Conservation (phyloP, 1,284 basidiomycete species). For the Apiotrichum mycotoxinovorans region DNA sequence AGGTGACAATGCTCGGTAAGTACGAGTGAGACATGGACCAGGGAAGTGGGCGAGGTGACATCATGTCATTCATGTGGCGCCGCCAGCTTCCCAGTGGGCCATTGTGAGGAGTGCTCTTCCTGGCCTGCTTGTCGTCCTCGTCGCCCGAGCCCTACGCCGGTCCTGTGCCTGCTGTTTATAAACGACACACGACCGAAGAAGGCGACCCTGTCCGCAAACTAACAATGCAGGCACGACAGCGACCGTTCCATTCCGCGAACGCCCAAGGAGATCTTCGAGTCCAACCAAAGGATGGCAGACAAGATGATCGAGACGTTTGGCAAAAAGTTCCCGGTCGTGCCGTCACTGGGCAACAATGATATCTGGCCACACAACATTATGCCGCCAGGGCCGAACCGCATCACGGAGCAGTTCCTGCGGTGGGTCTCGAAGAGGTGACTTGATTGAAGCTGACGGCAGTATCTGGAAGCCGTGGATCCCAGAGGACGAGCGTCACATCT, state of each 20-base stretch:
- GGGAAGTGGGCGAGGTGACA: neutral
- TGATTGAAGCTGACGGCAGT: constrained; percentile 46
- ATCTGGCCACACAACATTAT: constrained; percentile 70
- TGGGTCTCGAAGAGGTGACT: constrained; percentile 45
- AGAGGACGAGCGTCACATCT: constrained; percentile 71
- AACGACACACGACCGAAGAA: neutral
- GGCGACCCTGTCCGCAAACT: constrained; percentile 4
- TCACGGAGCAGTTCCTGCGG: constrained; percentile 72
- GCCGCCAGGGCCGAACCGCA: constrained; percentile 67
- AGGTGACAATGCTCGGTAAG: constrained; percentile 81
- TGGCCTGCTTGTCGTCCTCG: no score
- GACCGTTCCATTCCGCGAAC: constrained; percentile 77
- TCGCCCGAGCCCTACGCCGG: no score
- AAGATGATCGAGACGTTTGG: constrained; percentile 70
- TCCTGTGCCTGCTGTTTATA: neutral
- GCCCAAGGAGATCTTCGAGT: constrained; percentile 70
- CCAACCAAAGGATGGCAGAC: constrained; percentile 66
- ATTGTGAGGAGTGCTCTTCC: no score
- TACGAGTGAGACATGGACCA: neutral
- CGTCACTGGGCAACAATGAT: constrained; percentile 86
- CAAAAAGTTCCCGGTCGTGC: constrained; percentile 74
- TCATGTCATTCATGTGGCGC: neutral
- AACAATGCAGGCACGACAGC: constrained; percentile 70
- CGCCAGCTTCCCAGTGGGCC: no score
- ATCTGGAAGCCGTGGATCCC: constrained; percentile 85